These are phyloP conservation scores for Hypocreales sp. DNA, from an alignment of 2,329 filamentous ascomycete genomes.

Conservation along the genomic window DNA sequence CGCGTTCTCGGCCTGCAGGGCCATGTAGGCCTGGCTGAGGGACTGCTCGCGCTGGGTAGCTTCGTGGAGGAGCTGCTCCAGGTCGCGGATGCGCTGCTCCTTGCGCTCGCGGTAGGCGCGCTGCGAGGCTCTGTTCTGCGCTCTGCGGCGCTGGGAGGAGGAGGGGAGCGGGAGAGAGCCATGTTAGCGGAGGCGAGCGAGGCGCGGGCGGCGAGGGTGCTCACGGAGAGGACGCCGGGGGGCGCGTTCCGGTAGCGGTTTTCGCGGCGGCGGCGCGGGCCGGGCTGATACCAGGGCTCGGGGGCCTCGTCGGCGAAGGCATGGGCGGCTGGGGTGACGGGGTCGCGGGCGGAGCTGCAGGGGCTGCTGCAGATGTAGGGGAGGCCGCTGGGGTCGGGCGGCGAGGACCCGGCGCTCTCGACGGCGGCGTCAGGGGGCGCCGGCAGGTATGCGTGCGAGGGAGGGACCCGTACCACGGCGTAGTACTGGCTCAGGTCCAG, in stretches of 20 bases:
- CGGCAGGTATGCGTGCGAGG: no score
- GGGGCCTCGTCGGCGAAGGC: not conserved
- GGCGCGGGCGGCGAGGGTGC: constrained; percentile 5
- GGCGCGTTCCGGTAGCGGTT: constrained; percentile 38
- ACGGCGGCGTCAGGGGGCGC: no score
- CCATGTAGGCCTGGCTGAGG: constrained; percentile 36
- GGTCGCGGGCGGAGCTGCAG: constrained; percentile 4
- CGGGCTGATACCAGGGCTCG: no score
- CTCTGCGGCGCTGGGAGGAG: constrained; percentile 11
- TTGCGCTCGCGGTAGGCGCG: constrained; percentile 17
- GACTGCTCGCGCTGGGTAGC: constrained; percentile 38
- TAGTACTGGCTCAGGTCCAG: not conserved
- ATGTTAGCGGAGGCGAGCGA: constrained; percentile 1
- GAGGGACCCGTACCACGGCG: not conserved
- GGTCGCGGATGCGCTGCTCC: constrained; percentile 46
- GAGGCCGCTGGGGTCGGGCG: no score
- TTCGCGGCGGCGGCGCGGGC: constrained; percentile 23
- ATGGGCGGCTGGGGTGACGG: not conserved
- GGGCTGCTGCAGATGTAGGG: constrained; percentile 3
- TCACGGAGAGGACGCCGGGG: constrained; percentile 31
- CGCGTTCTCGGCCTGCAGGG: constrained; percentile 29
- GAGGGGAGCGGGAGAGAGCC: no score
- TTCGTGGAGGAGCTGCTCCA: constrained; percentile 39
- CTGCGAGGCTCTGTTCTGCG: constrained; percentile 17
- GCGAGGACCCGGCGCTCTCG: no score